Evolutionary conservation across 495 filamentous ascomycete species (phyloP).

Genomic region (Tetracladium marchalianum): DNA sequence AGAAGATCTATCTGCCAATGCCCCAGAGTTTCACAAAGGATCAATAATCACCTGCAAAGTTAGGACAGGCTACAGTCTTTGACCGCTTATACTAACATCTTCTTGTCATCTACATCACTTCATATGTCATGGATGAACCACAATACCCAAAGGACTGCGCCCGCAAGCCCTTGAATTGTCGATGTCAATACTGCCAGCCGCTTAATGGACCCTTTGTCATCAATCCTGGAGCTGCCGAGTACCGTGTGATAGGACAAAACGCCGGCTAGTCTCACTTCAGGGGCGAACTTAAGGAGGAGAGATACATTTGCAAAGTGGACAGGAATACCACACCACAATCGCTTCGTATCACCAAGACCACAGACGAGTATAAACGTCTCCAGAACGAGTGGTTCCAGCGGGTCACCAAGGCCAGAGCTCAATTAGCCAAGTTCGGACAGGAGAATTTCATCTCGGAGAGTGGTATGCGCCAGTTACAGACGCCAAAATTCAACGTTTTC

Average conservation of each 20-base stretch:
- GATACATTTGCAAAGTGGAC: neutral
- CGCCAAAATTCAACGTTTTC: neutral
- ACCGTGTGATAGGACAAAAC: neutral
- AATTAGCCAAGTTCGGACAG: too few relatives aligned
- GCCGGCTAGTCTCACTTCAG: neutral
- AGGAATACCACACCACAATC: conserved; percentile 2
- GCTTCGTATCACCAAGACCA: conserved; percentile 4
- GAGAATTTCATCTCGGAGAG: neutral
- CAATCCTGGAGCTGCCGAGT: neutral
- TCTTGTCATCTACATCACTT: conserved; percentile 1
- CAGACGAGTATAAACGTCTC: too few relatives aligned
- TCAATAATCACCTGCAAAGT: neutral
- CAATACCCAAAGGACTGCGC: conserved; percentile 1
- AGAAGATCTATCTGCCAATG: conserved; percentile 5
- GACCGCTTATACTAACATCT: neutral
- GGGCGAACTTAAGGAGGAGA: neutral
- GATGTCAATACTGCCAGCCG: conserved; percentile 6
- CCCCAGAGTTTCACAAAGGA: neutral
- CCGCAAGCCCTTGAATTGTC: conserved; percentile 1
- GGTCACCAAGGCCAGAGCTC: too few relatives aligned
- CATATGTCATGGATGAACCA: neutral
- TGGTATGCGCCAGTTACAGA: neutral
- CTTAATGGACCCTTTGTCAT: conserved; percentile 10
- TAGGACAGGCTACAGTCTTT: neutral
- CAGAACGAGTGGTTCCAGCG: too few relatives aligned